phyloP scores from a whole-genome alignment of 1,284 basidiomycete species.

The Ganoderma meredithae region DNA sequence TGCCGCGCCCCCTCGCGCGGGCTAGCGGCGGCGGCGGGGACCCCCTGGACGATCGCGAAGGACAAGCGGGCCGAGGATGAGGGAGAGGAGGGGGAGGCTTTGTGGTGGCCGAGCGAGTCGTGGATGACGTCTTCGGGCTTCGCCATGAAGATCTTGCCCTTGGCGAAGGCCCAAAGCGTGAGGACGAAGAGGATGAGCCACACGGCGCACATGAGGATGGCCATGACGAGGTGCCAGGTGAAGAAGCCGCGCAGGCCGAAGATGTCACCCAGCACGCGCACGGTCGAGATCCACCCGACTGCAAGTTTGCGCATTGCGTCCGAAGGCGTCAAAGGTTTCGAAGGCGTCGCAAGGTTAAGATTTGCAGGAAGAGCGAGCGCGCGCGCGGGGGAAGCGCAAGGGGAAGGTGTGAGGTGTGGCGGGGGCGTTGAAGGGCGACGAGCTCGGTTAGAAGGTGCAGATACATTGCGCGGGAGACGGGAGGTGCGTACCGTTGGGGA shows the following conservation, averaged over 20 bases:
- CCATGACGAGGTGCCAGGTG: constrained; percentile 49
- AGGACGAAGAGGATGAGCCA: constrained; percentile 52
- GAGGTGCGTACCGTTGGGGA: constrained; percentile 50
- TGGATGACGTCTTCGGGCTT: constrained; percentile 52
- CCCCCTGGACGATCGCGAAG: constrained; percentile 1
- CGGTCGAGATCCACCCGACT: constrained; percentile 57
- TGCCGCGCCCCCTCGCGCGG: no score
- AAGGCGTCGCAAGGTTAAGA: no score
- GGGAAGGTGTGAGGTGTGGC: no score
- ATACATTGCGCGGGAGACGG: neutral
- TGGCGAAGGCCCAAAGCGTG: constrained; percentile 51
- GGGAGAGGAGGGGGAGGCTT: constrained; percentile 9
- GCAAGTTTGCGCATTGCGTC: neutral
- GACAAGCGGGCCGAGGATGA: constrained; percentile 11
- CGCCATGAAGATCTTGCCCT: constrained; percentile 55
- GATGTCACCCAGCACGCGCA: constrained; percentile 50
- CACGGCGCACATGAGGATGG: constrained; percentile 46
- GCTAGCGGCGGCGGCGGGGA: neutral
- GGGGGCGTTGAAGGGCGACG: neutral
- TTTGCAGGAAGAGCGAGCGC: neutral
- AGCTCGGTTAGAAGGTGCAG: constrained; percentile 4
- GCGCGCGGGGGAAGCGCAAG: no score
- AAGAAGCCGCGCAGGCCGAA: constrained; percentile 50
- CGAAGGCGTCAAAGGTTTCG: no score
- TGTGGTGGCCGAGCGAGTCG: constrained; percentile 38